Evolutionary conservation across 225 moss, liverwort and hornwort species (phyloP).

Genomic region (Neckera pumila): DNA sequence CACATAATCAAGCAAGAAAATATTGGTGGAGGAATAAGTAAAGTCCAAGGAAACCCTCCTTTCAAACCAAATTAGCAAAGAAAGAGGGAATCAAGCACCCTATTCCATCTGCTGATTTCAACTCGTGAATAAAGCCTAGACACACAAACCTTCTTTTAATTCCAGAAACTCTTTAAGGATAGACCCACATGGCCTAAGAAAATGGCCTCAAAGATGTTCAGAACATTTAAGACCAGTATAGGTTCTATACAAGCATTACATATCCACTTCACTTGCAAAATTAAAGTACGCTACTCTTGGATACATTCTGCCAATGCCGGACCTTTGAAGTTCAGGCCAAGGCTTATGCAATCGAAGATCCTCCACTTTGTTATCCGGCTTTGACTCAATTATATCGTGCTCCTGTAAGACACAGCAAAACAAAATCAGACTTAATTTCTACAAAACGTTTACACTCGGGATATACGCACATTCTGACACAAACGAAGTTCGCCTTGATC

Average conservation of each 20-base stretch:
- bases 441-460: not conserved
- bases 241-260: not conserved
- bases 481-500: not conserved
- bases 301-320: not conserved
- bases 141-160: not conserved
- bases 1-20: not conserved
- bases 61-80: not conserved
- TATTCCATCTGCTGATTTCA: not conserved
- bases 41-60: not conserved
- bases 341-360: conserved; percentile 97
- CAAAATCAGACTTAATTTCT: not conserved
- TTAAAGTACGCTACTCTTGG: not conserved
- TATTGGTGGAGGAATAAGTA: not conserved
- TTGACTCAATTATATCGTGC: conserved; percentile 86
- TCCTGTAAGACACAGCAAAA: conserved; percentile 38
- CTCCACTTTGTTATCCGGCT: conserved; percentile 95
- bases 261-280: not conserved
- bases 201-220: not conserved
- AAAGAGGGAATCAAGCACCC: not conserved
- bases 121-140: not conserved
- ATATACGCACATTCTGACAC: not conserved
- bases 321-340: conserved; percentile 96
- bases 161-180: not conserved
- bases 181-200: not conserved
- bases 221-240: not conserved